Base-by-base conservation (phyloP, 176 grass and related monocot genomes). In the Rhynchospora tenuis region DNA sequence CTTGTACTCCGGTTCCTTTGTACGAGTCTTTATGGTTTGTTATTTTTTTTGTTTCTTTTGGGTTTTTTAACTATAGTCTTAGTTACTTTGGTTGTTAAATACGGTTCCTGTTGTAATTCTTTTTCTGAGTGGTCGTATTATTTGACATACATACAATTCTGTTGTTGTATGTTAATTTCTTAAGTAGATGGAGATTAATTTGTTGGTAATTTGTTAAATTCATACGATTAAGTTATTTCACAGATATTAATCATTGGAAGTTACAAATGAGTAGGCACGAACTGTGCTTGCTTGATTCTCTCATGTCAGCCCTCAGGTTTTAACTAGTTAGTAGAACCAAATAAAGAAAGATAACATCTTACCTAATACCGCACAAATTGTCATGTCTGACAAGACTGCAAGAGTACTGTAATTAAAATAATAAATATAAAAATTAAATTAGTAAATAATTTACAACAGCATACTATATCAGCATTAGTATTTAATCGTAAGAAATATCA, bases 41-140 rank as follows among this genome's bases (percentile, higher is more conserved):
- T 8, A 44, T 63, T 67, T 67, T 62, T 1, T 66, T 50, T 48
- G 47, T 38, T 43, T 62, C n/a, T 33, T 64, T 65, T 65, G 43
- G 60, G 51, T 67, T 80, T 82, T 82, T 60, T 82, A 66, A 67
- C 80, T 82, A 82, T 82, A 67, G 62, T 28, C 23, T 82, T 82
- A 46, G 57, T 50, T 65, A 51, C 52, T 82, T 82, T 31, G 31
- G 43, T 82, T 52, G 43, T 68, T 52, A 46, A 59, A 42, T 56
- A 19, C 9, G 15, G 19, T 64, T 67, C 66, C 46, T 64, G 5
- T 62, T 57, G 47, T 17, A 7, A 56, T 78, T 78, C 13, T 54
- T 22, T 4, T 52, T 75, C 15, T 74, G 6, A 27, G 26, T 28
- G 24, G 29, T 76, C 14, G 12, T 75, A 52, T 52, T 54, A 76